These are phyloP conservation scores for Triadica sebifera DNA, from an alignment of 345 rosid species.

Conservation along the genomic window DNA sequence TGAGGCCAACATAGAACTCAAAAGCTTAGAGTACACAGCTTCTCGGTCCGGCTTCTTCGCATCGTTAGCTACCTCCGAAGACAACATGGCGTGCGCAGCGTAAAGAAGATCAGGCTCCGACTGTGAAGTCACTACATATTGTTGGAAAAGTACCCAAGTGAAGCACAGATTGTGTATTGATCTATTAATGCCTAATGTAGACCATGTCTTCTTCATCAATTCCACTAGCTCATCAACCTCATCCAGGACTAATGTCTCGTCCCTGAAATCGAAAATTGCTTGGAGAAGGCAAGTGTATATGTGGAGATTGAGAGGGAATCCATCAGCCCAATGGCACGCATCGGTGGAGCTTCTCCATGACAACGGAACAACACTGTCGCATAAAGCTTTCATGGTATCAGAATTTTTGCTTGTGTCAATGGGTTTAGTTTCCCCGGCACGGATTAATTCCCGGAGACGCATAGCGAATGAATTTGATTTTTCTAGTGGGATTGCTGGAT, in stretches of 20 bases:
- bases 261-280: constrained; percentile 68
- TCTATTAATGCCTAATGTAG: constrained; percentile 67
- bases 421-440: constrained; percentile 42
- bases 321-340: constrained; percentile 96
- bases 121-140: constrained; percentile 63
- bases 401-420: constrained; percentile 68
- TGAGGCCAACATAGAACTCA: constrained; percentile 58
- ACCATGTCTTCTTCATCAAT: constrained; percentile 91
- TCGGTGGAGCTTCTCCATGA: constrained; percentile 70
- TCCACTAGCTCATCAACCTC: constrained; percentile 90
- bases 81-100: constrained; percentile 69
- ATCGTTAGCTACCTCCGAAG: constrained; percentile 67
- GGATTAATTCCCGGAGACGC: constrained; percentile 60
- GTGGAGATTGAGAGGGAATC: constrained; percentile 78
- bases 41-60: constrained; percentile 67
- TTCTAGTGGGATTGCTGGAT: constrained; percentile 66
- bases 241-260: constrained; percentile 76
- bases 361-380: constrained; percentile 65
- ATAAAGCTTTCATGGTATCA: constrained; percentile 61
- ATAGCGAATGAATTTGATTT: constrained; percentile 53
- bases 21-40: constrained; percentile 53
- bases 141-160: constrained; percentile 87
- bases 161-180: constrained; percentile 70
- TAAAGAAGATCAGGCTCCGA: constrained; percentile 72
- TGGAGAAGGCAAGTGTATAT: constrained; percentile 60